phyloP scores from a whole-genome alignment of 805 yeast species.

The Blastobotrys terrestris region DNA sequence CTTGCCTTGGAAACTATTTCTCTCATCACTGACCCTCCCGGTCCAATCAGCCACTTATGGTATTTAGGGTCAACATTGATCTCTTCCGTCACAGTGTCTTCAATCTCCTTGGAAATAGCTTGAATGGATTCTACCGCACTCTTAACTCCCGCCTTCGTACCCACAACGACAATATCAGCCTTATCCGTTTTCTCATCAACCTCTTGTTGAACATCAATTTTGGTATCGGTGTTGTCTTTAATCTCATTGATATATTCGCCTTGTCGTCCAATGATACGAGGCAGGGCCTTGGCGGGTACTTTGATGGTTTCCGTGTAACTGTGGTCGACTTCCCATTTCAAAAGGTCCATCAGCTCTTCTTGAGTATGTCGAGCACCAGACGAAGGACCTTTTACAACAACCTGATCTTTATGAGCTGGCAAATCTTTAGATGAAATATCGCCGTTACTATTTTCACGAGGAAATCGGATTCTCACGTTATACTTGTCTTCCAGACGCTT shows the following conservation, averaged over 20 bases:
- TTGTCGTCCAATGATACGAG: constrained; percentile 82
- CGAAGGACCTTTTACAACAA: constrained; percentile 79
- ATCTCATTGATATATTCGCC: constrained; percentile 83
- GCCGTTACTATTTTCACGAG: constrained; percentile 37
- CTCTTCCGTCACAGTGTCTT: constrained; percentile 52
- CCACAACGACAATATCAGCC: constrained; percentile 65
- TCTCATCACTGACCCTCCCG: constrained; percentile 65
- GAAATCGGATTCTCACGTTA: constrained; percentile 74
- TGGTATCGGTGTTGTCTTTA: constrained; percentile 56
- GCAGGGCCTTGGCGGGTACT: constrained; percentile 68
- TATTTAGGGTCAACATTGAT: constrained; percentile 67
- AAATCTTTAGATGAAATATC: constrained; percentile 11
- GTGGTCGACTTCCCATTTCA: constrained; percentile 81
- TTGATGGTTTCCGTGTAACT: constrained; percentile 58
- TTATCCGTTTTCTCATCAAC: constrained; percentile 40
- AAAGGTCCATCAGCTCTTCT: constrained; percentile 75
- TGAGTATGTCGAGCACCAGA: constrained; percentile 78
- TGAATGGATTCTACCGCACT: constrained; percentile 62
- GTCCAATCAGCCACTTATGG: constrained; percentile 73
- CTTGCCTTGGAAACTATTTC: constrained; percentile 77
- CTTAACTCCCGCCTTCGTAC: constrained; percentile 68
- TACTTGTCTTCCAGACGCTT: constrained; percentile 84
- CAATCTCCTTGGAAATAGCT: constrained; percentile 56
- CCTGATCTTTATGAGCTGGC: constrained; percentile 42
- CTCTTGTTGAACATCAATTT: constrained; percentile 40